Evolutionary conservation across 176 grass and related monocot species (phyloP), one percentile per base, ranked within the genome.

Genomic region (Coix lacrymajobi): DNA sequence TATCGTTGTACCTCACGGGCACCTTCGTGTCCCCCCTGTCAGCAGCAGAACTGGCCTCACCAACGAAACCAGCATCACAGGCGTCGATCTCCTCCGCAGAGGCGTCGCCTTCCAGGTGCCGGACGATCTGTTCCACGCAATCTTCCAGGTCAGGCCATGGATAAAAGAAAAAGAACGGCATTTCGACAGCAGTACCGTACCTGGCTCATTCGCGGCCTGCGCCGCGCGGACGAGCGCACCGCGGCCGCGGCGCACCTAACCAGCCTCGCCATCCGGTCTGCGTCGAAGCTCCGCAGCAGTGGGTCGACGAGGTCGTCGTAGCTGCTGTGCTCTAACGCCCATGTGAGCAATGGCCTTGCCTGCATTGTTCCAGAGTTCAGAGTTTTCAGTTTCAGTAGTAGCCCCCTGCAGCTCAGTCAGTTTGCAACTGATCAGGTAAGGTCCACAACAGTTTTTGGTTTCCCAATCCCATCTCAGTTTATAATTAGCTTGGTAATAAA

Each of bases 1-100:
- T 66, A 2, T 66, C 31, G 14, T 65, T 33, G 62, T 65, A 65
- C 8, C 62, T 65, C 5, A 33, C 30, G 29, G 62, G 62, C 32
- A 7, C 14, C 16, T 33, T 15, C 3, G 44, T 30, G 3, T 30
- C 29, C n/a, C n/a, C n/a, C n/a, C n/a, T n/a, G 62, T 64, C 14
- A 13, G 13, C 14, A 13, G 13, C 28, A 2, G 62, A 64, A 19
- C 30, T 6, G 8, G 14, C 20, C 6, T 20, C 87, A 76, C 76
- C 87, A 48, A 14, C 0, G 13, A 13, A 90, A 84, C 88, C 3
- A 19, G 62, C 79, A 84, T 39, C 43, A 54, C 66, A 33, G 36
- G 29, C 67, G 38, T 62, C 26, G 62, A 74, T 82, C 40, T 87
- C 45, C 24, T 57, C 41, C 29, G 31, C 66, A 9, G 64, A 67